Evolutionary conservation across 2,329 filamentous ascomycete genomes (phyloP), one percentile per base, ranked within the genome.

Genomic region (Colletotrichum tamarilloi): DNA sequence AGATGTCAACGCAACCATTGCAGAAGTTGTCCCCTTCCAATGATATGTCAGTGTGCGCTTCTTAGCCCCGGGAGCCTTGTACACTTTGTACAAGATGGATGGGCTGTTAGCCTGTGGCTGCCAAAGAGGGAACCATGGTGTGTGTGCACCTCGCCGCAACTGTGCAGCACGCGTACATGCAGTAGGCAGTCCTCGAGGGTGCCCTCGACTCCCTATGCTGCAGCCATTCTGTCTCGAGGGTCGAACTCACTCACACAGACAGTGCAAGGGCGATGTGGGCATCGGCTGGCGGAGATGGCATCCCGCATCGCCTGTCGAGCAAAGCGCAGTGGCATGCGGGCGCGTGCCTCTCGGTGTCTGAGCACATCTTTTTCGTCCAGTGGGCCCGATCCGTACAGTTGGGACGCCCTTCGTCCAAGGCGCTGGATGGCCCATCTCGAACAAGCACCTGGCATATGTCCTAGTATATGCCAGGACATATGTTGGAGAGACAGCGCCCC

Each of bases 1-100:
- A 65, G 26, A 28, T 64, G 46, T 59, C 67, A 56, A 63, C 53
- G 38, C 35, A 24, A 68, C 38, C 42, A 42, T 52, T 68, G 26
- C 19, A n/a, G 46, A 26, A 64, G 46, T 57, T 53, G 38, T 28
- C 19, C 5, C 28, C 52, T 14, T 65, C 62, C 62, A 65, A 46
- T 65, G 24, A 30, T 7, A n/a, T 35, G 6, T 65, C 11, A 24
- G 22, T 52, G 16, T 65, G 53, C 19, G 12, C 30, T 38, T 28
- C 16, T n/a, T 53, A n/a, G 24, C 32, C 28, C 53, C 53, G 52
- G 32, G 32, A 57, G 53, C 16, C 35, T 24, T 28, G 22, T 28
- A 19, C 53, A 16, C 35, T 22, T 19, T 19, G 24, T 52, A 42
- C 38, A 42, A 42, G 52, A 53, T 65, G 16, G 32, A 22, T 28